A percentile compares a stretch with the other conserved stretches of the same genome.
Conservation (phyloP, 2,329 filamentous ascomycete species). For the Curvularia hawaiiensis region DNA sequence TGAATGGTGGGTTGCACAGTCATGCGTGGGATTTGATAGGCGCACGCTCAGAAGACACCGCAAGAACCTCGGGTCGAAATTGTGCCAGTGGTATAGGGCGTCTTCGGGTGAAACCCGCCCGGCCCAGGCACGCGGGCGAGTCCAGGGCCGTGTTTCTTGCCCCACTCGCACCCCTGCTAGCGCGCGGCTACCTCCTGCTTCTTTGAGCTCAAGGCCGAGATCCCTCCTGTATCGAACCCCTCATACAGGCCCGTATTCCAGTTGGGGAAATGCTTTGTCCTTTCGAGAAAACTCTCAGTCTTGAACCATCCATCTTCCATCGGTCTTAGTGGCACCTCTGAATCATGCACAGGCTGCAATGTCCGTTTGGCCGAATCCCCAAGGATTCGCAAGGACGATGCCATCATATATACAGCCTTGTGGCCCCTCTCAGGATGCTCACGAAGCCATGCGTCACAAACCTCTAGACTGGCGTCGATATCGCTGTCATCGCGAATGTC, state of each 20-base stretch:
- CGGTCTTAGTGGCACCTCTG: slow-evolving; percentile 7
- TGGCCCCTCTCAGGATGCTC: slow-evolving; percentile 25
- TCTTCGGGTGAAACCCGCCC: neutral
- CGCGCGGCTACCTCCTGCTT: neutral
- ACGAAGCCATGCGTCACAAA: slow-evolving; percentile 21
- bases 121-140: neutral
- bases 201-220: neutral
- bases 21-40: neutral
- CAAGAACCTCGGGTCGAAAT: neutral
- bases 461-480: slow-evolving; percentile 21
- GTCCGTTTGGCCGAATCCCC: slow-evolving; percentile 28
- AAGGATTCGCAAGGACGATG: slow-evolving; percentile 19
- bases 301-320: slow-evolving; percentile 19
- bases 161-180: neutral
- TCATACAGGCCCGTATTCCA: slow-evolving; percentile 23
- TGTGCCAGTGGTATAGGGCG: neutral
- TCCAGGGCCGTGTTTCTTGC: neutral
- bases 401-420: slow-evolving; percentile 24
- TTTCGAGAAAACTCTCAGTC: slow-evolving; percentile 24
- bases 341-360: slow-evolving; percentile 27
- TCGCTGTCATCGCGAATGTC: slow-evolving; percentile 14
- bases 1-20: slow-evolving; percentile 6
- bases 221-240: slow-evolving; percentile 14
- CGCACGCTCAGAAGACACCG: neutral
- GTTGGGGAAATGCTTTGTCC: slow-evolving; percentile 29